Evolutionary conservation across 306 rosid genomes (phyloP), one percentile per base, ranked within the genome.

Genomic region (Potentilla sterilis): DNA sequence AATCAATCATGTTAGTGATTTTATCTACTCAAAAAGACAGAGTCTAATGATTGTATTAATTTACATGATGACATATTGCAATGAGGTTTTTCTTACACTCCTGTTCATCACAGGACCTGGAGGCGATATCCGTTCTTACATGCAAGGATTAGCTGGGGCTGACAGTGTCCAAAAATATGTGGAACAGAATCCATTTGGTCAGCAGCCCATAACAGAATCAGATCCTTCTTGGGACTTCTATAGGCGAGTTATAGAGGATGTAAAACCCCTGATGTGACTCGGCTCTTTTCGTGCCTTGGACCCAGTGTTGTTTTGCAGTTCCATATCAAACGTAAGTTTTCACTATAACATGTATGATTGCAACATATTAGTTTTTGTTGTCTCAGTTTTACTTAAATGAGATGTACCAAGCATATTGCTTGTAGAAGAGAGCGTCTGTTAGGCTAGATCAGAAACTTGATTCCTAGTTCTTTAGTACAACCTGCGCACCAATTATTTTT

Each of bases 171-270:
- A 87, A 77, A 80, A 83, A 13, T 89, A 86, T 0, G 93, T 95
- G 37, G 40, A 85, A 15, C 75, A 77, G 32, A 77, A 92, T 83
- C 93, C 89, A 63, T 92, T 90, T 65, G 97, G 99, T 51, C 97
- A 92, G 79, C 77, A 77, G 32, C 80, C 91, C 59, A 92, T 95
- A 75, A 87, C 93, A 55, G 54, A 83, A 77, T 52, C 84, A 41
- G 76, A 80, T 75, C 85, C 71, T 47, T 75, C 86, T 2, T 95
- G 99, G 97, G 7, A 52, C 21, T 90, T 78, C 77, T 90, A 95
- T 77, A 7, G 73, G 2, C 24, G 41, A 64, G 79, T 90, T 37
- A 21, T 83, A 18, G 84, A 48, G 21, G 32, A 73, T 21, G 67
- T 21, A 43, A 41, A 19, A 35, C 47, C 43, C 5, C 13, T 38